phyloP scores from a whole-genome alignment of 1,284 basidiomycete genomes.

The Pascua sp. region DNA sequence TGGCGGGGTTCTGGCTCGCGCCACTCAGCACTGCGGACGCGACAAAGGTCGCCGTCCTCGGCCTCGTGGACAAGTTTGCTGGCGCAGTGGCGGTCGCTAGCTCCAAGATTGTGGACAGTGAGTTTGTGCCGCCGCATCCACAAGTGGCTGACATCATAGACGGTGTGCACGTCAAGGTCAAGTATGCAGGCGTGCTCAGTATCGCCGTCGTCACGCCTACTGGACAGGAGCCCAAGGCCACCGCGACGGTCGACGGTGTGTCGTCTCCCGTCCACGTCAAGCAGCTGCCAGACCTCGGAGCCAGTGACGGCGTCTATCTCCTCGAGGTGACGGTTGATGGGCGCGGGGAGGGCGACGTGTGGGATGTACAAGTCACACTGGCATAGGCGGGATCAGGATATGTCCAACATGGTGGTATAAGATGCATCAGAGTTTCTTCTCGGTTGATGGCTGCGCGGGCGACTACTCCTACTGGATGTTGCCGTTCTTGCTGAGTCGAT shows the following conservation, averaged over 20 bases:
- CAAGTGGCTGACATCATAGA: background rate
- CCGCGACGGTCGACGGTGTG: background rate
- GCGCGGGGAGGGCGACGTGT: too few relatives aligned
- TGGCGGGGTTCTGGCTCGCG: conserved; percentile 1
- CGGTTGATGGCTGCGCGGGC: too few relatives aligned
- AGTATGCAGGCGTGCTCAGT: conserved; percentile 3
- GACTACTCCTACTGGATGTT: too few relatives aligned
- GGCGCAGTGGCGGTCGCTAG: conserved; percentile 18
- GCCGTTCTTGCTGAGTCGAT: too few relatives aligned
- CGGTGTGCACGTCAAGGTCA: background rate
- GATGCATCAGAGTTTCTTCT: too few relatives aligned
- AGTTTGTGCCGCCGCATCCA: background rate
- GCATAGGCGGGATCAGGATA: too few relatives aligned
- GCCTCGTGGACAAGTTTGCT: conserved; percentile 29
- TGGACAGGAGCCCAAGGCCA: background rate
- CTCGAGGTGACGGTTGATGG: too few relatives aligned
- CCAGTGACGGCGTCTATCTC: too few relatives aligned
- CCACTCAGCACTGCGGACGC: background rate
- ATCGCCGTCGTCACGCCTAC: conserved; percentile 1
- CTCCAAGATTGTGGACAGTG: background rate
- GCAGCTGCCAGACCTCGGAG: too few relatives aligned
- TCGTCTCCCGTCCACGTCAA: too few relatives aligned
- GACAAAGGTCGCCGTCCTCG: conserved; percentile 20
- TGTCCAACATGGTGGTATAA: too few relatives aligned
- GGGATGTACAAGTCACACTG: too few relatives aligned